Evolutionary conservation across 106 monocot species (phyloP), one percentile per base, ranked within the genome.

Genomic region (Acanthochlamys bracteata): DNA sequence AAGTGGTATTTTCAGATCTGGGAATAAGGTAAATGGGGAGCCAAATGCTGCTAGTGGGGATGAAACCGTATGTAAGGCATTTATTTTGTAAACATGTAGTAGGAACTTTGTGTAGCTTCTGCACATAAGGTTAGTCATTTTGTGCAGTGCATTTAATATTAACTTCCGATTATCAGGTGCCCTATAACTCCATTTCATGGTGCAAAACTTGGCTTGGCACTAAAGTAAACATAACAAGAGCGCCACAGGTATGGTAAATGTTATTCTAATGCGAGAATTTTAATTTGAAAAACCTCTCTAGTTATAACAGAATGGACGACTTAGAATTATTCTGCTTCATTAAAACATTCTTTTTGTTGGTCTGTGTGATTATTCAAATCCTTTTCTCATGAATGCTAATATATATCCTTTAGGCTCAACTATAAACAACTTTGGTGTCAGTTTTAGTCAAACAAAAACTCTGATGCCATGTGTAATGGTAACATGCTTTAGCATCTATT

Each of bases 181-280:
- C 96, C 4, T 98, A 91, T 59, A 68, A 91, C 76, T 98, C 96
- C 26, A 88, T 98, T 17, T 91, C 96, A 41, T 98, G 96, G 96
- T 96, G 96, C 80, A 98, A 91, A 63, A 88, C 86, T 13, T 98
- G 96, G 96, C 83, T 98, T 60, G 96, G 96, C 4, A 55, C 88
- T 39, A 91, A 91, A 85, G 88, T 98, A 42, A 98, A 98, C 72
- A 91, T 98, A 67, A 98, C 96, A 24, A 87, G 91, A 66, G 88
- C 96, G 64, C 96, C 96, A 41, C 96, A 98, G 82, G 96, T 98
- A 74, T 8, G 7, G 43, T 43, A 43, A 43, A 7, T 43, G 43
- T 43, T 43, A 13, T 43, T 13, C 27, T 69, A 53, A 39, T 41
- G n/a, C n/a, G n/a, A n/a, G n/a, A 43, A 43, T 43, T 13, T 43